Percentiles rank a stretch among this genome's conserved stretches.
Evolutionary conservation across 306 rosid genomes (phyloP).

Genomic region (Cucurbita argyrosperma): DNA sequence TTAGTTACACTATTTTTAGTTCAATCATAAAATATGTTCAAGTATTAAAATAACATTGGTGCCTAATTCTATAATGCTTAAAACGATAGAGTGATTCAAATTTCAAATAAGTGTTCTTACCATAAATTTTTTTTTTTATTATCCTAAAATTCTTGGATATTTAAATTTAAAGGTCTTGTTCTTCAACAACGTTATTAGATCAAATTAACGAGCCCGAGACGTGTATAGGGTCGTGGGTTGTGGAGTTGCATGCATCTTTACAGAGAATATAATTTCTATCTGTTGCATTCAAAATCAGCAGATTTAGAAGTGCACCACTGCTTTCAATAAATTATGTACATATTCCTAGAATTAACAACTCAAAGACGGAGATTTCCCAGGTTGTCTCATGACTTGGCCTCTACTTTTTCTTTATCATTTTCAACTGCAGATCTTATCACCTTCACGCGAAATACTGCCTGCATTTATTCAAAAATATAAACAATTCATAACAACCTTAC

Average conservation of each 20-base stretch:
- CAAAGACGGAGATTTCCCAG: not conserved
- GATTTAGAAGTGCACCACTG: not conserved
- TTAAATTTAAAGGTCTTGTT: no score
- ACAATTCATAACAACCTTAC: not conserved
- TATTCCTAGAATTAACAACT: not conserved
- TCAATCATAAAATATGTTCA: no score
- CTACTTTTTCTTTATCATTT: conserved; percentile 12
- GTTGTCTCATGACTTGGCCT: conserved; percentile 20
- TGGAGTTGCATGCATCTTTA: not conserved
- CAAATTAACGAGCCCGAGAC: no score
- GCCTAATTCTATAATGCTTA: no score
- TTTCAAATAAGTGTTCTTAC: no score
- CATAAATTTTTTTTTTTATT: no score
- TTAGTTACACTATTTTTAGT: no score
- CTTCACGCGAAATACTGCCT: conserved; percentile 75
- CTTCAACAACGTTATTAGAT: no score
- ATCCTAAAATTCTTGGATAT: no score
- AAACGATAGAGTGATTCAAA: no score
- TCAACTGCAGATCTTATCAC: conserved; percentile 33
- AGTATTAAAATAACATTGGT: no score
- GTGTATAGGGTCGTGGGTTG: no score
- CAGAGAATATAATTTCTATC: not conserved
- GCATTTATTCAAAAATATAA: not conserved
- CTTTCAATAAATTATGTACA: conserved; percentile 39
- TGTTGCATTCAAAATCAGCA: not conserved